These are phyloP conservation scores for Colletotrichum liriopes DNA, from an alignment of 2,329 filamentous ascomycete species.

Conservation along the genomic window DNA sequence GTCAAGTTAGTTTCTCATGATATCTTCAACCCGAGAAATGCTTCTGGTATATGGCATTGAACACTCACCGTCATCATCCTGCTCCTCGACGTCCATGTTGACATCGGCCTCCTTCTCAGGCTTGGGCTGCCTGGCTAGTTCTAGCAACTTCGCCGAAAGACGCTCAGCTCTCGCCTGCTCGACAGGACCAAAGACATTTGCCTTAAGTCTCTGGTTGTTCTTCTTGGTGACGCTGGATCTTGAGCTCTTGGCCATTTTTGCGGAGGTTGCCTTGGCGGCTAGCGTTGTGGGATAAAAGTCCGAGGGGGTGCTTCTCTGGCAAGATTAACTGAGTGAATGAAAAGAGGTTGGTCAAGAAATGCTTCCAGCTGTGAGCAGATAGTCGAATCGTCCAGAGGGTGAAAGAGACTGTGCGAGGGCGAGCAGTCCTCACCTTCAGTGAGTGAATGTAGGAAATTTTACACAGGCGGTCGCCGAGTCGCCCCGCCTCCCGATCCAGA, in stretches of 20 bases:
- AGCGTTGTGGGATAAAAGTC: conserved; percentile 10
- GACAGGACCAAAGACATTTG: conserved; percentile 86
- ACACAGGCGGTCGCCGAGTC: conserved; percentile 10
- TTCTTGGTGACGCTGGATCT: conserved; percentile 85
- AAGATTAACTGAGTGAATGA: neutral
- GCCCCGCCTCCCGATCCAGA: conserved; percentile 29
- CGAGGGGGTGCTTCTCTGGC: neutral
- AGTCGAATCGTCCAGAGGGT: neutral
- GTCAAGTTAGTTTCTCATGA: conserved; percentile 35
- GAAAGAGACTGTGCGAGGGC: conserved; percentile 18
- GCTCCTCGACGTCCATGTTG: conserved; percentile 61
- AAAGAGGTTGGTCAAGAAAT: no score
- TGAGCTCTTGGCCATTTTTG: conserved; percentile 88
- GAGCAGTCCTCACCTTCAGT: conserved; percentile 6
- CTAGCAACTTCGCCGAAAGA: conserved; percentile 87
- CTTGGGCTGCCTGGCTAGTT: conserved; percentile 83
- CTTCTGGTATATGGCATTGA: neutral
- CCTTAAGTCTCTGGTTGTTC: conserved; percentile 87
- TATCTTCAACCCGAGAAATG: neutral
- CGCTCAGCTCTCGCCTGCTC: conserved; percentile 86
- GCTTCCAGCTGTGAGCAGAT: neutral
- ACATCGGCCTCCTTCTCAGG: conserved; percentile 68
- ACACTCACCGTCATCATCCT: conserved; percentile 35
- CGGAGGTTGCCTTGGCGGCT: conserved; percentile 22
- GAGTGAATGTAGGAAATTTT: conserved; percentile 35